phyloP scores from a whole-genome alignment of 2,329 filamentous ascomycete species.

The Cladosporium sp. region DNA sequence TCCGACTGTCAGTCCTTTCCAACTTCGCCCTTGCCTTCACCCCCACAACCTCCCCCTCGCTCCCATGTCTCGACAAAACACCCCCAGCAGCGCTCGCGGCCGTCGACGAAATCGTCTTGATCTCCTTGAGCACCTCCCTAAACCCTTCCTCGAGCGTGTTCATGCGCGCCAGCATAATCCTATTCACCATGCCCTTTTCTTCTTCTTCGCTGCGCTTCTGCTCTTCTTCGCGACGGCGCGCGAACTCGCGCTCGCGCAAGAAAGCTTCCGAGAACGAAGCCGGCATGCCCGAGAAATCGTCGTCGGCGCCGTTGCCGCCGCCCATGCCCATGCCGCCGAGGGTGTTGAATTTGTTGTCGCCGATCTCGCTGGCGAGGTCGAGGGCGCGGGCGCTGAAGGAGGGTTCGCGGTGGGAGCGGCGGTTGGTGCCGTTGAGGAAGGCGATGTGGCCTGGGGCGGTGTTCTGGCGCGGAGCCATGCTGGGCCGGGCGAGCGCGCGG shows the following conservation, averaged over 20 bases:
- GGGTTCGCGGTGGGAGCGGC: constrained; percentile 50
- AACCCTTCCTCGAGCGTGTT: constrained; percentile 91
- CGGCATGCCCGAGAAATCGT: constrained; percentile 29
- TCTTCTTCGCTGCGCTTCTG: constrained; percentile 43
- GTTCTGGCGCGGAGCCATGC: constrained; percentile 26
- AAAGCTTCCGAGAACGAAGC: constrained; percentile 52
- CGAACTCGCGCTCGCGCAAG: constrained; percentile 55
- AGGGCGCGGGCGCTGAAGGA: constrained; percentile 65
- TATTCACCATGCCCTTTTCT: constrained; percentile 72
- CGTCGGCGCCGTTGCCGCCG: constrained; percentile 33
- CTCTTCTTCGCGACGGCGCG: constrained; percentile 43
- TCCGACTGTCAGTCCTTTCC: constrained; percentile 25
- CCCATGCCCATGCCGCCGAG: constrained; percentile 67
- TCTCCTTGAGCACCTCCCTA: constrained; percentile 60
- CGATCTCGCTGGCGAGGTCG: constrained; percentile 73
- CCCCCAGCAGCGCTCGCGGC: constrained; percentile 11
- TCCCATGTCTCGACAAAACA: constrained; percentile 27
- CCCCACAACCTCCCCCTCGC: constrained; percentile 31
- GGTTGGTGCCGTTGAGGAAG: constrained; percentile 32
- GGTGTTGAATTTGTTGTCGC: constrained; percentile 61
- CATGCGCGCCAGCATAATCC: constrained; percentile 85
- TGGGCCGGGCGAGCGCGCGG: constrained; percentile 14
- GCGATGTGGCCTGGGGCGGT: constrained; percentile 29
- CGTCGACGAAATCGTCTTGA: constrained; percentile 36
- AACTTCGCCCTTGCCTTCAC: constrained; percentile 5